Evolutionary conservation across 2,329 filamentous ascomycete genomes (phyloP).

Genomic region (Hansfordia pulvinata): DNA sequence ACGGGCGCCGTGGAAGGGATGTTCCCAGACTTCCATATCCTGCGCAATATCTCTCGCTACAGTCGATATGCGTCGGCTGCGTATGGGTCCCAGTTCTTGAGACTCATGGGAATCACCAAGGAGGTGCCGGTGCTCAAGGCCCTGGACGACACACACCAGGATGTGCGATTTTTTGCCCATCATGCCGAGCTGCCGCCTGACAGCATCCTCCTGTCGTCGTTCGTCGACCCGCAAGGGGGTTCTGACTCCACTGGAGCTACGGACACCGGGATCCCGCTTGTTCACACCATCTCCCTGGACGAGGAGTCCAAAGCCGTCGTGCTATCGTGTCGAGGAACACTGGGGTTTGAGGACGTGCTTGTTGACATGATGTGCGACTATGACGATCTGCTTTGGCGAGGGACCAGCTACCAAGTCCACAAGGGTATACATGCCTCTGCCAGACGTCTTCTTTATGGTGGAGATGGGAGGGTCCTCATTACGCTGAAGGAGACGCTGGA

Average conservation of each 20-base stretch:
- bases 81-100: slow-evolving; percentile 50
- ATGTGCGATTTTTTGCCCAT: slow-evolving; percentile 49
- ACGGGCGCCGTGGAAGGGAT: slow-evolving; percentile 42
- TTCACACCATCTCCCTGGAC: slow-evolving; percentile 61
- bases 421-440: slow-evolving; percentile 65
- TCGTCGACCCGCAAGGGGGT: slow-evolving; percentile 55
- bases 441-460: slow-evolving; percentile 51
- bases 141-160: slow-evolving; percentile 37
- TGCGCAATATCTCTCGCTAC: slow-evolving; percentile 49
- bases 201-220: slow-evolving; percentile 54
- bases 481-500: slow-evolving; percentile 53
- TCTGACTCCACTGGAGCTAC: slow-evolving; percentile 51
- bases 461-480: slow-evolving; percentile 50
- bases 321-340: slow-evolving; percentile 56
- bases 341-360: slow-evolving; percentile 61
- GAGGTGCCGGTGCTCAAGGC: slow-evolving; percentile 27
- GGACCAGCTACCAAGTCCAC: slow-evolving; percentile 54
- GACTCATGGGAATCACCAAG: slow-evolving; percentile 46
- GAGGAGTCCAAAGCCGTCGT: slow-evolving; percentile 60
- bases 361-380: slow-evolving; percentile 66
- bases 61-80: slow-evolving; percentile 55
- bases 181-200: slow-evolving; percentile 44
- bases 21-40: slow-evolving; percentile 44
- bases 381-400: slow-evolving; percentile 50
- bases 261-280: slow-evolving; percentile 53